phyloP scores from a whole-genome alignment of 2,329 filamentous ascomycete genomes.

The Ophiognomonia clavigignenti-juglandacearum region DNA sequence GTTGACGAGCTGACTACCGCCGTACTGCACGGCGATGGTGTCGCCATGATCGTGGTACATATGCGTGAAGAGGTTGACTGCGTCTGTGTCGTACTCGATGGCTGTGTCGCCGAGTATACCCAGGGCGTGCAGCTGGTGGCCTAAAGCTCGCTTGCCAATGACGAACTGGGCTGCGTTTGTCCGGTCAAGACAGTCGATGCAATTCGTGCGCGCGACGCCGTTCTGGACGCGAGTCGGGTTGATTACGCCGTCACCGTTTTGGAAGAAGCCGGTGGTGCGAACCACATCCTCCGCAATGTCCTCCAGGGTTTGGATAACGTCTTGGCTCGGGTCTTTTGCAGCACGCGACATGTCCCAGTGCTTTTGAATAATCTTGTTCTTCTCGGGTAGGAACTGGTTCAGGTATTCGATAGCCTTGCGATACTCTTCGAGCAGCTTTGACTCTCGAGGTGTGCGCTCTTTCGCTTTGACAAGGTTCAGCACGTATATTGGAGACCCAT shows the following conservation, averaged over 20 bases:
- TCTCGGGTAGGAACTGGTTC: constrained; percentile 83
- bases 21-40: constrained; percentile 96
- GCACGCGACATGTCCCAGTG: constrained; percentile 98
- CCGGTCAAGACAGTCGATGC: constrained; percentile 94
- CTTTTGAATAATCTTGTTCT: constrained; percentile 85
- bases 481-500: constrained; percentile 87
- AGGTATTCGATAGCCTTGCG: constrained; percentile 84
- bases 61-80: constrained; percentile 91
- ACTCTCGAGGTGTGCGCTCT: constrained; percentile 85
- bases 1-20: constrained; percentile 94
- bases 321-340: constrained; percentile 84
- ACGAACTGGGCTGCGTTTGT: constrained; percentile 98
- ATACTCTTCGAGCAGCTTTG: constrained; percentile 83
- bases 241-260: constrained; percentile 73
- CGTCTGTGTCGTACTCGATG: constrained; percentile 91
- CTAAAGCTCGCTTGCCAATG: constrained; percentile 89
- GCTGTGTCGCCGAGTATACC: constrained; percentile 74
- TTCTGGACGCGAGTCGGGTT: constrained; percentile 73
- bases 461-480: constrained; percentile 87
- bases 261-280: constrained; percentile 85
- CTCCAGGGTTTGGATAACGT: constrained; percentile 91
- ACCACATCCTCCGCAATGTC: constrained; percentile 85
- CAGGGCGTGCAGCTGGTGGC: constrained; percentile 85
- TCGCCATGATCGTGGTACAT: constrained; percentile 99
- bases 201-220: constrained; percentile 90